Percentiles rank a stretch among this genome's conserved stretches.
These are phyloP conservation scores for Laburnicola sp. DNA, from an alignment of 2,329 filamentous ascomycete species.

Conservation along the genomic window DNA sequence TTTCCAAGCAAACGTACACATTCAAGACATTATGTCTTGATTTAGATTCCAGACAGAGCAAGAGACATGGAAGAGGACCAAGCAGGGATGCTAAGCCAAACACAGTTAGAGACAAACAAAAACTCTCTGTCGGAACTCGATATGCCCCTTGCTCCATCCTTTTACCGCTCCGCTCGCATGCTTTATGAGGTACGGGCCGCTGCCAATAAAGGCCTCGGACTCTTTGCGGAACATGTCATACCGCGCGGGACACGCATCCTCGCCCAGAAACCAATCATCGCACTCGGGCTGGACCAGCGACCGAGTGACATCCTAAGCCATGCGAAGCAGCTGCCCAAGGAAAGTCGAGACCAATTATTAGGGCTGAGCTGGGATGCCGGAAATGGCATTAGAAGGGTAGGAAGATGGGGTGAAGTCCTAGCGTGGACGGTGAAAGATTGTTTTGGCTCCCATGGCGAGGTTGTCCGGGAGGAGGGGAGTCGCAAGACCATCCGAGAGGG, in stretches of 20 bases:
- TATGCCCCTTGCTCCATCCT: neutral
- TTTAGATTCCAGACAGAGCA: no score
- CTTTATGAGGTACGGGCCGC: conserved; percentile 1
- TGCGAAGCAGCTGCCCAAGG: neutral
- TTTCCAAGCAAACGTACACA: no score
- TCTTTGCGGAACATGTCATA: conserved; percentile 1
- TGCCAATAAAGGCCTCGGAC: conserved; percentile 7
- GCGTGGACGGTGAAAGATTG: neutral
- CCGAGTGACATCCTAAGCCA: neutral
- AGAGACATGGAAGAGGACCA: no score
- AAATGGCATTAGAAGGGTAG: neutral
- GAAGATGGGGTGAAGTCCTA: neutral
- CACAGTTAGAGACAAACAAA: neutral
- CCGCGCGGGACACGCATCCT: conserved; percentile 1
- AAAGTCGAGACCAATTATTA: neutral
- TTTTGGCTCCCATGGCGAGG: neutral
- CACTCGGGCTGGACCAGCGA: neutral
- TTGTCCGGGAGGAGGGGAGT: neutral
- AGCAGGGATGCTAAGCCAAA: neutral
- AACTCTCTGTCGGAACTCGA: neutral
- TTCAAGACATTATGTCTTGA: no score
- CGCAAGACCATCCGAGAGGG: neutral
- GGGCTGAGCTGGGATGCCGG: neutral
- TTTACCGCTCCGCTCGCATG: conserved; percentile 1
- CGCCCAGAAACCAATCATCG: conserved; percentile 2